Evolutionary conservation across 169 alveolate genomes (phyloP).

Genomic region (Eimeria acervulina): DNA sequence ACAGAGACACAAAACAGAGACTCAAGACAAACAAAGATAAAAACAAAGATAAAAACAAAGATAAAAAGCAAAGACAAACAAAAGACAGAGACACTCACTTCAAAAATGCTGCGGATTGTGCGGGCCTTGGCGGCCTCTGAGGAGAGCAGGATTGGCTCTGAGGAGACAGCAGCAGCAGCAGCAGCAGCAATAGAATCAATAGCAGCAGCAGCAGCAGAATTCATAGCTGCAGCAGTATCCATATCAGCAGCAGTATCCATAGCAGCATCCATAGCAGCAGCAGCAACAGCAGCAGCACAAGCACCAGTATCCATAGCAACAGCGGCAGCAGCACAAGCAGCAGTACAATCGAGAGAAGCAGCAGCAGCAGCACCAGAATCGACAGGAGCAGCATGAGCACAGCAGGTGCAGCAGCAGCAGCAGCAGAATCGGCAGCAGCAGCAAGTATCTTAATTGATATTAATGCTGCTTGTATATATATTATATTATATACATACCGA

Average conservation of each 20-base stretch:
- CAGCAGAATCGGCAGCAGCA: no score
- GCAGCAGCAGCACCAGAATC: conserved; percentile 32
- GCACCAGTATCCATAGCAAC: neutral
- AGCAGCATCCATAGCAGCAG: neutral
- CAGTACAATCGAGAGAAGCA: no score
- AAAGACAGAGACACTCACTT: neutral
- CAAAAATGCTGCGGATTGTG: conserved; percentile 8
- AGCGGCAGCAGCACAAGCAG: neutral
- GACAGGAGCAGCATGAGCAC: no score
- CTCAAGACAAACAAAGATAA: neutral
- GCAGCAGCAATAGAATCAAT: neutral
- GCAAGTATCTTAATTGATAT: neutral
- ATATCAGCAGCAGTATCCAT: neutral
- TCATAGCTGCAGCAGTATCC: neutral
- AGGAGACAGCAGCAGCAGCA: neutral
- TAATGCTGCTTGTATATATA: no score
- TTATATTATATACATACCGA: no score
- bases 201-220: conserved; percentile 6
- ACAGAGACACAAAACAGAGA: neutral
- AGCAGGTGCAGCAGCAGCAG: neutral
- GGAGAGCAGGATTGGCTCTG: conserved; percentile 25
- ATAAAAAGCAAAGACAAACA: neutral
- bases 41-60: neutral
- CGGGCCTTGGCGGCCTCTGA: conserved; percentile 33
- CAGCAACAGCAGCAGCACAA: no score